phyloP scores from a whole-genome alignment of 768 basidiomycete species.

The Sistotremastrum niveocremeum region DNA sequence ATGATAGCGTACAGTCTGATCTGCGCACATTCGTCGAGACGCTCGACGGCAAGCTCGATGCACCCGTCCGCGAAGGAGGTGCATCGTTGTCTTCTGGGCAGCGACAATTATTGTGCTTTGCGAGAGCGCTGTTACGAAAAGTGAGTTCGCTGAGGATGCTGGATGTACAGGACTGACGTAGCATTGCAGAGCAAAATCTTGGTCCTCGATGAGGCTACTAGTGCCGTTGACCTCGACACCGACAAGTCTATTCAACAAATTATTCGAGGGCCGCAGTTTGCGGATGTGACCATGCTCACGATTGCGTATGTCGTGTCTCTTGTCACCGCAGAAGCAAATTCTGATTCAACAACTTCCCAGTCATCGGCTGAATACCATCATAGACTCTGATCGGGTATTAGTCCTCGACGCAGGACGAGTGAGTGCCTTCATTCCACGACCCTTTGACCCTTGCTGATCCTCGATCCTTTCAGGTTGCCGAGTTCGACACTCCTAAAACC shows the following conservation, averaged over 20 bases:
- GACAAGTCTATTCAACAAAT: conserved; percentile 83
- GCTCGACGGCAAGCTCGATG: conserved; percentile 55
- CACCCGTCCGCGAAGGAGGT: conserved; percentile 64
- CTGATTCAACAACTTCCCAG: no score
- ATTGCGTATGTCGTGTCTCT: conserved; percentile 50
- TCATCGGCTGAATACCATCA: conserved; percentile 73
- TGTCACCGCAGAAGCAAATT: no score
- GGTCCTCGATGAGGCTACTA: conserved; percentile 91
- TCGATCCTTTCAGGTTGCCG: conserved; percentile 36
- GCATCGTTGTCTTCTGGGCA: conserved; percentile 77
- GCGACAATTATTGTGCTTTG: conserved; percentile 79
- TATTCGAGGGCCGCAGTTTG: conserved; percentile 67
- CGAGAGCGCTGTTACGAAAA: conserved; percentile 69
- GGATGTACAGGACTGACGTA: conserved; percentile 1
- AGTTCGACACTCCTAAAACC: conserved; percentile 58
- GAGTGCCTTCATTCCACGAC: conserved; percentile 6
- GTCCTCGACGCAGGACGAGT: conserved; percentile 75
- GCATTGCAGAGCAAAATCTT: conserved; percentile 58
- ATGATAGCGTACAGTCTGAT: conserved; percentile 31
- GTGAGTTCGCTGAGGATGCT: conserved; percentile 17
- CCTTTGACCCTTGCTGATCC: not conserved
- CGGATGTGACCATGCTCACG: conserved; percentile 69
- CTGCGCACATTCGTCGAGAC: conserved; percentile 56
- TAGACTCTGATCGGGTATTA: conserved; percentile 67
- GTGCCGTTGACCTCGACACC: conserved; percentile 83